phyloP scores from a whole-genome alignment of 75 land plant species.

The Chamaecyparis obtusa region DNA sequence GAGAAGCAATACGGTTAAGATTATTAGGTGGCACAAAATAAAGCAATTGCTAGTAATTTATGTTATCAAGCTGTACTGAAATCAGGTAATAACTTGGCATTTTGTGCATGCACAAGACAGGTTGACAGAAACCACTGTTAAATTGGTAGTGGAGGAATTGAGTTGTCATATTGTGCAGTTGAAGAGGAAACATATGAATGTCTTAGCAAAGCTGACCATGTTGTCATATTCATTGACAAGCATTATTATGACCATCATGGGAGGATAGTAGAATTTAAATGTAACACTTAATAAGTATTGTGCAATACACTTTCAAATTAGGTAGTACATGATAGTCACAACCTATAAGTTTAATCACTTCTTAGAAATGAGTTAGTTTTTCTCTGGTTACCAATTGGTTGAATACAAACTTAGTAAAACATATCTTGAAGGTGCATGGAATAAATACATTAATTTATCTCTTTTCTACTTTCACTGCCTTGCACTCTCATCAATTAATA shows the following conservation, averaged over 20 bases:
- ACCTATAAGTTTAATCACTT: background rate
- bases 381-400: background rate
- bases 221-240: background rate
- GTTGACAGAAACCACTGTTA: background rate
- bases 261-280: background rate
- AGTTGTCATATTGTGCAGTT: background rate
- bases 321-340: background rate
- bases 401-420: background rate
- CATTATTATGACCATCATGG: background rate
- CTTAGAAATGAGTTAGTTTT: background rate
- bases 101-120: background rate
- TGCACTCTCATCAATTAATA: background rate
- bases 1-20: too few relatives aligned
- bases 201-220: background rate
- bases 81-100: background rate
- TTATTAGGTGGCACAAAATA: too few relatives aligned
- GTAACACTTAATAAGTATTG: background rate
- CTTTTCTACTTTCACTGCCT: background rate
- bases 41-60: background rate
- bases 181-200: background rate
- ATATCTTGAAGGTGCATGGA: background rate
- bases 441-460: background rate
- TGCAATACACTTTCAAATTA: too few relatives aligned
- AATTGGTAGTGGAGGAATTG: background rate
- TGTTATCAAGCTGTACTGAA: background rate